These are phyloP conservation scores for Colletotrichum limetticola DNA, from an alignment of 2,329 filamentous ascomycete genomes.

Conservation along the genomic window DNA sequence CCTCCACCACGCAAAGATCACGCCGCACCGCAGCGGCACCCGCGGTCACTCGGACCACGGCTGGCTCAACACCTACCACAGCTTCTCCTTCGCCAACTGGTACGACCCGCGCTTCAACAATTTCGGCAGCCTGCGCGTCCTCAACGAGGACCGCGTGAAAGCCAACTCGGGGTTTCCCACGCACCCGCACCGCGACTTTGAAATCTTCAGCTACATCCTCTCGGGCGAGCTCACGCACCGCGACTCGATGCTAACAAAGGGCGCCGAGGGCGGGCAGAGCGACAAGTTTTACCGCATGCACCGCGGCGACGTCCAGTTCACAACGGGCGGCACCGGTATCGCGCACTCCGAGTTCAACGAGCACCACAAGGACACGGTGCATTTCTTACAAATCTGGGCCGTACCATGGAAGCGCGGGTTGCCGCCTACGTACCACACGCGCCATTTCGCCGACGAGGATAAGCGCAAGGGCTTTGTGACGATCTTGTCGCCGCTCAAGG, in stretches of 20 bases:
- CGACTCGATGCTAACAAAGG: slow-evolving; percentile 83
- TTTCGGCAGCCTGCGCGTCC: slow-evolving; percentile 83
- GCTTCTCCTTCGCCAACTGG: slow-evolving; percentile 82
- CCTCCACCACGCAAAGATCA: slow-evolving; percentile 76
- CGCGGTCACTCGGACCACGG: slow-evolving; percentile 85
- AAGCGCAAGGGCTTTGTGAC: slow-evolving; percentile 78
- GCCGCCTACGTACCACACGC: slow-evolving; percentile 80
- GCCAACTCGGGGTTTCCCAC: slow-evolving; percentile 82
- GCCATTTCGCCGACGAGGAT: slow-evolving; percentile 75
- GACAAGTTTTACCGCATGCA: slow-evolving; percentile 78
- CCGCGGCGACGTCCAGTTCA: slow-evolving; percentile 89
- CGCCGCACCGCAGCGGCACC: slow-evolving; percentile 75
- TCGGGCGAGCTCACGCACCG: slow-evolving; percentile 87
- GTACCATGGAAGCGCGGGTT: slow-evolving; percentile 80
- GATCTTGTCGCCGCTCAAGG: slow-evolving; percentile 81
- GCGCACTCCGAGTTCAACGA: slow-evolving; percentile 88
- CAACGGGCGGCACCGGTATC: slow-evolving; percentile 84
- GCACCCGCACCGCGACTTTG: slow-evolving; percentile 86
- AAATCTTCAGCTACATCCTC: slow-evolving; percentile 92
- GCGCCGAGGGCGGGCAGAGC: slow-evolving; percentile 65
- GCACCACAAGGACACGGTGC: slow-evolving; percentile 74
- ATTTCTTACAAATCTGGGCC: slow-evolving; percentile 92
- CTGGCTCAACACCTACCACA: slow-evolving; percentile 90
- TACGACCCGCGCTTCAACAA: slow-evolving; percentile 74
- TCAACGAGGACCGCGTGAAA: slow-evolving; percentile 89